phyloP scores from a whole-genome alignment of 148 eudicot species.

The Spergularia bocconei region DNA sequence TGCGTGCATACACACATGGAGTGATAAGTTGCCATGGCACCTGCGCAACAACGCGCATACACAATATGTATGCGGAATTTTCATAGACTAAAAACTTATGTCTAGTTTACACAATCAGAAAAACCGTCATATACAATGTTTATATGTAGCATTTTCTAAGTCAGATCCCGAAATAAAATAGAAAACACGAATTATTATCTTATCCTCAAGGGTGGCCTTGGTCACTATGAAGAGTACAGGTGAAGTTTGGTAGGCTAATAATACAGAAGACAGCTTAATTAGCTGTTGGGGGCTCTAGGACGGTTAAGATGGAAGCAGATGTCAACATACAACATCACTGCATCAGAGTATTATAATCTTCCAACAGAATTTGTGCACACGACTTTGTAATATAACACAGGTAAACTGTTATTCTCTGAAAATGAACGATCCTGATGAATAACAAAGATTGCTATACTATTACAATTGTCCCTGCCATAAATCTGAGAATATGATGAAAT shows the following conservation, averaged over 20 bases:
- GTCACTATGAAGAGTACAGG: background rate
- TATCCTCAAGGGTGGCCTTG: background rate
- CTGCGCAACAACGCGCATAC: too few relatives aligned
- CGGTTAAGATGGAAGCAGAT: background rate
- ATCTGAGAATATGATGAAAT: conserved; percentile 3
- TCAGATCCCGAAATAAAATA: too few relatives aligned
- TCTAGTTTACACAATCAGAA: too few relatives aligned
- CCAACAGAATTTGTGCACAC: conserved; percentile 2
- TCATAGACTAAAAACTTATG: too few relatives aligned
- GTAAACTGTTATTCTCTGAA: conserved; percentile 15
- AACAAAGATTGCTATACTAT: background rate
- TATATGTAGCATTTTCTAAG: background rate
- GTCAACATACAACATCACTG: background rate
- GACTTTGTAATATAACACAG: conserved; percentile 1
- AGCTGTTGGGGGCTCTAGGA: background rate
- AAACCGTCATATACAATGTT: background rate
- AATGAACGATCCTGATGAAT: conserved; percentile 7
- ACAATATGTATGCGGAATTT: too few relatives aligned
- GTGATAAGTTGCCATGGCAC: background rate
- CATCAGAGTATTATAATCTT: background rate
- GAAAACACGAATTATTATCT: background rate
- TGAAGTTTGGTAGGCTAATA: conserved; percentile 1
- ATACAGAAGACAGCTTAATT: background rate
- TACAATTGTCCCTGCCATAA: background rate
- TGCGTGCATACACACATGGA: background rate